Percentiles rank a stretch among this genome's conserved stretches.
phyloP scores from a whole-genome alignment of 139 green algal species.

The Eudorina sp. region DNA sequence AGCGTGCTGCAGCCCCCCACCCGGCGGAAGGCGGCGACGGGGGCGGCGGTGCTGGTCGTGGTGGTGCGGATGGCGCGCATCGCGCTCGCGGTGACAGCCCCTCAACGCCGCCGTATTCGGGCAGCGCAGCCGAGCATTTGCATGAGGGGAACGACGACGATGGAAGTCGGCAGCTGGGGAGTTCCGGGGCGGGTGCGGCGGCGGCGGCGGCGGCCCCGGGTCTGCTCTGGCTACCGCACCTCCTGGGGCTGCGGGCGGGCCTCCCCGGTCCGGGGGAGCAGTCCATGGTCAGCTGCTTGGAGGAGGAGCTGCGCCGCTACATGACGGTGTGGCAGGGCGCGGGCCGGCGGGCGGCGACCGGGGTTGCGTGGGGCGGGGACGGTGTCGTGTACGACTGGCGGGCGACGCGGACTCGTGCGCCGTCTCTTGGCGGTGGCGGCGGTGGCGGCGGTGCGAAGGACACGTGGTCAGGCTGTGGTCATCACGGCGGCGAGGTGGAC shows the following conservation, averaged over 20 bases:
- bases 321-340: not conserved
- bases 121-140: too few relatives aligned
- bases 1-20: not conserved
- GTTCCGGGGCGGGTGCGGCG: too few relatives aligned
- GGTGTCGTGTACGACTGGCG: not conserved
- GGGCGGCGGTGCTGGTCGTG: not conserved
- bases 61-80: too few relatives aligned
- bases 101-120: too few relatives aligned
- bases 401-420: not conserved
- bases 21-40: not conserved
- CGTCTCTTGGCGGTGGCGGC: not conserved
- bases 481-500: too few relatives aligned
- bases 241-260: not conserved
- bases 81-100: too few relatives aligned
- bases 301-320: slow-evolving; percentile 44
- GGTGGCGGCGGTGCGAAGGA: not conserved
- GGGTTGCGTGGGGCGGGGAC: not conserved
- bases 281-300: not conserved
- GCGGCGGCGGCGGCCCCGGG: not conserved
- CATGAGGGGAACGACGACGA: too few relatives aligned
- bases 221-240: slow-evolving; percentile 6
- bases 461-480: too few relatives aligned
- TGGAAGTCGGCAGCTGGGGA: too few relatives aligned
- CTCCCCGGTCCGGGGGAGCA: not conserved
- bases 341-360: not conserved